Evolutionary conservation across 257 asterid genomes (phyloP).

Genomic region (Solanum sparsipilum): DNA sequence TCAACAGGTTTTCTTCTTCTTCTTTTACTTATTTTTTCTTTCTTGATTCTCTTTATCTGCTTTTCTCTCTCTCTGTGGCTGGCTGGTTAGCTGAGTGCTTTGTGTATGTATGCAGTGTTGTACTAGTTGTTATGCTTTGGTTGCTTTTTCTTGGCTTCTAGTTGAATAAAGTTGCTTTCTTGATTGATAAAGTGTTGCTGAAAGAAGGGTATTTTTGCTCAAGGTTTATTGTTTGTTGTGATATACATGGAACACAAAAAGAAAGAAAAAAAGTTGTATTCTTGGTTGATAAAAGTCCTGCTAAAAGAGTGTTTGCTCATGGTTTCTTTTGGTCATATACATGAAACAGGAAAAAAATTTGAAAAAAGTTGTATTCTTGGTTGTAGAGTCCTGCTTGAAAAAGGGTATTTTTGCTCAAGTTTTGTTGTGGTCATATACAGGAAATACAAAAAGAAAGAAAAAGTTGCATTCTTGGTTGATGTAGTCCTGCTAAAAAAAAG

Average conservation of each 20-base stretch:
- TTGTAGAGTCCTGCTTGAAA: not conserved
- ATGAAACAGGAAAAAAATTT: too few species aligned
- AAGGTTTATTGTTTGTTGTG: not conserved
- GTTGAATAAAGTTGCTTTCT: not conserved
- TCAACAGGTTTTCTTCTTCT: slow-evolving; percentile 62
- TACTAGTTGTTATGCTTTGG: not conserved
- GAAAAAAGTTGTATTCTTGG: not conserved
- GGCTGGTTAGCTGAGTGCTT: not conserved
- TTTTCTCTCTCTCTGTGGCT: not conserved
- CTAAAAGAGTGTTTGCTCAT: not conserved
- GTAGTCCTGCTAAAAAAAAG: not conserved
- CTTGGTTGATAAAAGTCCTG: not conserved
- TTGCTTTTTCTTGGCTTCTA: not conserved
- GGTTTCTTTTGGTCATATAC: not conserved
- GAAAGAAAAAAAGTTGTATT: not conserved
- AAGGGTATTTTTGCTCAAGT: not conserved
- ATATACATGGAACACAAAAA: not conserved
- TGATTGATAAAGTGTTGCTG: not conserved
- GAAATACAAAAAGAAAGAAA: not conserved
- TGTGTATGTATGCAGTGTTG: not conserved
- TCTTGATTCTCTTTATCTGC: not conserved
- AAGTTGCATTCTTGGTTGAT: not conserved
- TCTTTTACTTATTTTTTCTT: not conserved
- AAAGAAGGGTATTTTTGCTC: not conserved
- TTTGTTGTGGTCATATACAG: not conserved